Evolutionary conservation across 2,329 filamentous ascomycete species (phyloP), one percentile per base, ranked within the genome.

Genomic region (Cladosporium sp.): DNA sequence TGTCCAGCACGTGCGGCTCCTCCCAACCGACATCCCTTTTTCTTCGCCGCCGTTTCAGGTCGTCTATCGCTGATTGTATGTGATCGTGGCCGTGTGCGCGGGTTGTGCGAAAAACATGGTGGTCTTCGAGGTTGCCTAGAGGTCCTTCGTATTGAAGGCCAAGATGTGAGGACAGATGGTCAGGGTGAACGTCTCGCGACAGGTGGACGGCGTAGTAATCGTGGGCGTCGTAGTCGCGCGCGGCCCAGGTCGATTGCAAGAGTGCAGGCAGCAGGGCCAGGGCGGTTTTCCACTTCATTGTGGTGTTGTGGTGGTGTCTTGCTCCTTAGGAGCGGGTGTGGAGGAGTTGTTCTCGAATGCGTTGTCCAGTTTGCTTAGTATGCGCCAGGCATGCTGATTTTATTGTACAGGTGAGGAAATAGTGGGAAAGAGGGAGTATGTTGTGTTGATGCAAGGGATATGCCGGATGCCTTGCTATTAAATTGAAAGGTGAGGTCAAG

Each of bases 191-290:
- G 32, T 79, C 75, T 11, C 80, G 73, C 53, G 86, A 81, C 63
- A 99, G 80, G 58, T 96, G 88, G 41, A 99, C 77, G 57, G 95
- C 90, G 68, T 97, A 96, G 73, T 95, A 97, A 70, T 99, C 92
- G 70, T 90, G 83, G 34, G 80, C 77, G 43, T 86, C 80, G 75
- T 95, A 88, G 50, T 68, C 59, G 37, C 64, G 58, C 45, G 40
- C 40, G 38, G 41, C 48, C 7, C 18, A 24, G 17, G 37, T 36
- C 8, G 27, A 8, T 17, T 34, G 45, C 27, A 41, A 48, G 19
- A 48, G n/a, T n/a, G 43, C 36, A 29, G 43, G 38, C 29, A 52
- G 36, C 24, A 44, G 32, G n/a, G 41, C 7, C 7, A 52, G 15
- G 9, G 50, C 50, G 27, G 32, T 30, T 34, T 36, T 47, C 50